These are phyloP conservation scores for Leishmania braziliensis DNA, from an alignment of 208 protist genomes.

Conservation along the genomic window DNA sequence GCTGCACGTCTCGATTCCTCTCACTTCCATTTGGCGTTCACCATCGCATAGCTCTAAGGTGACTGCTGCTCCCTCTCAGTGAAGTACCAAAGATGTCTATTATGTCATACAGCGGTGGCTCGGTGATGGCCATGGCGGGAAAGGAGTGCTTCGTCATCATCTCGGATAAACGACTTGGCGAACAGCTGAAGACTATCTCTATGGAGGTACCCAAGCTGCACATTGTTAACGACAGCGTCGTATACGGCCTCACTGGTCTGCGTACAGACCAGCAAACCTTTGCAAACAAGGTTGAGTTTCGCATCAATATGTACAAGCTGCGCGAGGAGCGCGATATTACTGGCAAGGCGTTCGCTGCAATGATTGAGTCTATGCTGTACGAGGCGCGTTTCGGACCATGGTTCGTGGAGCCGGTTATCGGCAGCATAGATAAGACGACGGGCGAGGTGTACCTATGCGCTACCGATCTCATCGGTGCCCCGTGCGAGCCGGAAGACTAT, in stretches of 20 bases:
- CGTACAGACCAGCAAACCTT: slow-evolving; percentile 98
- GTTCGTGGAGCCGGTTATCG: slow-evolving; percentile 98
- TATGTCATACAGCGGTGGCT: slow-evolving; percentile 96
- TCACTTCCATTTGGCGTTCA: background rate
- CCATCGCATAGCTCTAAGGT: slow-evolving; percentile 1
- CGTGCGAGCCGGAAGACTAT: slow-evolving; percentile 96
- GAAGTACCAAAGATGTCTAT: slow-evolving; percentile 81
- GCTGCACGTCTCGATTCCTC: background rate
- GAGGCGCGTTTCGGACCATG: slow-evolving; percentile 97
- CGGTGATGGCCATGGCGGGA: slow-evolving; percentile 97
- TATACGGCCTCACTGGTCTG: slow-evolving; percentile 97
- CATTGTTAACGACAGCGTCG: slow-evolving; percentile 93
- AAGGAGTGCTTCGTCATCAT: slow-evolving; percentile 99
- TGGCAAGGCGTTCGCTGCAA: slow-evolving; percentile 80
- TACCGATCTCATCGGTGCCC: slow-evolving; percentile 97
- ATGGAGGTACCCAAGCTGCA: slow-evolving; percentile 97
- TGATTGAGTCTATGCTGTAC: slow-evolving; percentile 91
- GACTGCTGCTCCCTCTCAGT: background rate
- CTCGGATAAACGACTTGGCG: slow-evolving; percentile 96
- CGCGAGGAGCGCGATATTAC: slow-evolving; percentile 90
- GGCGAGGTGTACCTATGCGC: slow-evolving; percentile 95
- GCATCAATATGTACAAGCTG: slow-evolving; percentile 91
- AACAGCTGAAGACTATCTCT: slow-evolving; percentile 95
- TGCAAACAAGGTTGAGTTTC: slow-evolving; percentile 84
- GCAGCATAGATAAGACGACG: slow-evolving; percentile 94